Evolutionary conservation across 345 rosid species (phyloP).

Genomic region (Eutrema heterophyllum): DNA sequence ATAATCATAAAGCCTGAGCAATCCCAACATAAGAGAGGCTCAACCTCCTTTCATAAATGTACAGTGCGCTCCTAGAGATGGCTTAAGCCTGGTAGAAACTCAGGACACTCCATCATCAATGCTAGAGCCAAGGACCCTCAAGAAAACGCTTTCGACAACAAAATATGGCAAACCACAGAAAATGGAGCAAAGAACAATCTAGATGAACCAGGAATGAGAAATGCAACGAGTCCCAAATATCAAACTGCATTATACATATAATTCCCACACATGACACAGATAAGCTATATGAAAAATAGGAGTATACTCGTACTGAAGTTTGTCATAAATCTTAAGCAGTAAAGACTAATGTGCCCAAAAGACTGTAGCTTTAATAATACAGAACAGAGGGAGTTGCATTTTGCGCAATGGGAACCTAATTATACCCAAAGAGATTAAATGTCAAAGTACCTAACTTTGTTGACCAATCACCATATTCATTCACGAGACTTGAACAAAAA

Average conservation of each 20-base stretch:
- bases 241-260: neutral
- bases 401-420: neutral
- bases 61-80: neutral
- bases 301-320: too few species aligned
- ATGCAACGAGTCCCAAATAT: neutral
- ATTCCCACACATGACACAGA: neutral
- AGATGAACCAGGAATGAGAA: neutral
- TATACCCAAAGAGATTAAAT: neutral
- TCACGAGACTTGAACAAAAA: neutral
- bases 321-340: neutral
- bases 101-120: neutral
- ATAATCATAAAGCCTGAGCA: conserved; percentile 77
- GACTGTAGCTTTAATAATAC: conserved; percentile 5
- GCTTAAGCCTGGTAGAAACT: neutral
- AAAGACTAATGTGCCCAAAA: conserved; percentile 6
- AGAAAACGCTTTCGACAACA: neutral
- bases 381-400: conserved; percentile 6
- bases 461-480: conserved; percentile 26
- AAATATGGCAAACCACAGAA: neutral
- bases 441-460: conserved; percentile 24
- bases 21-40: conserved; percentile 53
- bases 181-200: neutral
- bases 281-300: too few species aligned
- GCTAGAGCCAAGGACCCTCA: neutral
- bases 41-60: conserved; percentile 25